Evolutionary conservation across 805 yeast genomes (phyloP), one percentile per base, ranked within the genome.

Genomic region (Ogataea zsoltii): DNA sequence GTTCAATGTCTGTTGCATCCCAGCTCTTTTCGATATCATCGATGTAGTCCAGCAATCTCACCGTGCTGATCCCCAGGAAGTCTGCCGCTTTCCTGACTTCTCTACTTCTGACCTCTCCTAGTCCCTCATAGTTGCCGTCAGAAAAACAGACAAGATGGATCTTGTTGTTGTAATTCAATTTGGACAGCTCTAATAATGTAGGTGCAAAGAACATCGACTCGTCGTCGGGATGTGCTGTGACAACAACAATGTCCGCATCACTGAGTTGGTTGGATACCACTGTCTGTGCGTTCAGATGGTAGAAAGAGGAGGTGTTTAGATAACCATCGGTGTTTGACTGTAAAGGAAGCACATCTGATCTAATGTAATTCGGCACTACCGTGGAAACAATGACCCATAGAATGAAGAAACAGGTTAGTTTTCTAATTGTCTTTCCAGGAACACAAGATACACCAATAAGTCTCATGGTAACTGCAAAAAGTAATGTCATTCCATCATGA

Each of bases 141-240:
- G 96, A 84, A 44, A 88, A 75, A 51, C 96, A 88, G 7, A 89
- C 58, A 11, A 91, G 58, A 31, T 77, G 72, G 13, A 90, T 67
- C 7, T 59, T 52, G 56, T 84, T 85, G 42, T 70, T 61, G 53
- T 77, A 70, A 39, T 72, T 65, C 1, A 74, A 66, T 48, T 76
- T 75, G 9, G 73, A 52, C 41, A 74, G 58, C 50, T 79, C 83
- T 7, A 77, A 63, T 26, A 90, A 53, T 0, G 91, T 72, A 0
- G 99, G 99, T 1, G 89, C 80, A 58, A 94, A 94, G 66, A 94
- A 94, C 99, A 94, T 94, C 41, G 89, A 91, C 66, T 94, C 99
- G 64, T 94, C 99, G 65, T 94, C 99, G 0, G 99, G 99, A 65
- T 94, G 99, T 0, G 96, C 97, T 33, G 90, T 83, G 11, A 92